Evolutionary conservation across 1,284 basidiomycete species (phyloP).

Genomic region (Boletus smithii): DNA sequence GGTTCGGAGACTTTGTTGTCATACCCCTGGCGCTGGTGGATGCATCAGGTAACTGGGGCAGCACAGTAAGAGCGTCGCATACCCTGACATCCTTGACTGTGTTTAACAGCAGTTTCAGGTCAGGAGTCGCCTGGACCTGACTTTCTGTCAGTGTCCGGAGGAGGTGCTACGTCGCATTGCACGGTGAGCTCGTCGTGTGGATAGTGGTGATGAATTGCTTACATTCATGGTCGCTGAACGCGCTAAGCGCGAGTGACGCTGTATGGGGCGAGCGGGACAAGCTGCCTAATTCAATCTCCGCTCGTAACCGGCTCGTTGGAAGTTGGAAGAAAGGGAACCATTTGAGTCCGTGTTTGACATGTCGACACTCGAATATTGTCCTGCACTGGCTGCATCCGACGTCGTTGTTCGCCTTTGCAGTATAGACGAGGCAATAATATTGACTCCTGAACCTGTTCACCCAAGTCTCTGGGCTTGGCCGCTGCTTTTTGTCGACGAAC

Average conservation of each 20-base stretch:
- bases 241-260: constrained; percentile 33
- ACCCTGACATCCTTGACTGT: constrained; percentile 76
- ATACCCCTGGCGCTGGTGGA: constrained; percentile 50
- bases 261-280: constrained; percentile 34
- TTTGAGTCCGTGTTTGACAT: no score
- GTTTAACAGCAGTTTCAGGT: constrained; percentile 68
- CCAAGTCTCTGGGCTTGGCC: no score
- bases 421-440: no score
- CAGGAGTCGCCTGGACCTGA: constrained; percentile 55
- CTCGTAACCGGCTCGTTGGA: no score
- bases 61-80: constrained; percentile 23
- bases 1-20: constrained; percentile 79
- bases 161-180: constrained; percentile 55
- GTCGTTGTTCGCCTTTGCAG: no score
- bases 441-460: no score
- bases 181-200: constrained; percentile 11
- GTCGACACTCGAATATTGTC: no score
- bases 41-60: constrained; percentile 12
- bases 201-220: not conserved
- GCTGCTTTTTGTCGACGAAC: no score
- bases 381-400: no score
- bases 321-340: no score
- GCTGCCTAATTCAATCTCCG: constrained; percentile 38
- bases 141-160: constrained; percentile 71
- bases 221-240: constrained; percentile 30